Conservation (phyloP, 73 alveolate species). For the Symbiodinium natans region DNA sequence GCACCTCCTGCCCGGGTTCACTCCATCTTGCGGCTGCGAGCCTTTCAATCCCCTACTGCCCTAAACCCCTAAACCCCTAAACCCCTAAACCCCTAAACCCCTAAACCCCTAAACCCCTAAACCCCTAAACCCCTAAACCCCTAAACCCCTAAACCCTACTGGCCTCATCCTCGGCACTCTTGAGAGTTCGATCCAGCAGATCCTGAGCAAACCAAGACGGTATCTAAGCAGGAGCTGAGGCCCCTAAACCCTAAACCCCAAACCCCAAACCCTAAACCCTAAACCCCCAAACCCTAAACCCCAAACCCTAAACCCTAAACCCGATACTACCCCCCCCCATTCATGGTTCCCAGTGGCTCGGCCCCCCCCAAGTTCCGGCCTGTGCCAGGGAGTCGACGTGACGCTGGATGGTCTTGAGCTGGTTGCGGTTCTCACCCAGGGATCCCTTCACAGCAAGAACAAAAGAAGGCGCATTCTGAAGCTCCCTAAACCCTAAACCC, state of each 20-base stretch:
- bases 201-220: background rate
- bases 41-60: too few species aligned
- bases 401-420: slow-evolving; percentile 73
- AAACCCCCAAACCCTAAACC: background rate
- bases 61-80: too few species aligned
- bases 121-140: too few species aligned
- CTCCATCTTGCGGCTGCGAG: background rate
- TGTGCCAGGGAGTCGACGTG: slow-evolving; percentile 64
- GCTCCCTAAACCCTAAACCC: too few species aligned
- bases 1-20: background rate
- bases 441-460: slow-evolving; percentile 28
- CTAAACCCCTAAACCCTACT: too few species aligned
- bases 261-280: background rate
- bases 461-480: too few species aligned
- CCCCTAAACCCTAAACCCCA: background rate
- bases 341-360: background rate
- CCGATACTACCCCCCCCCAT: background rate
- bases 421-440: slow-evolving; percentile 86
- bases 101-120: too few species aligned
- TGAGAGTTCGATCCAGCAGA: slow-evolving; percentile 49
- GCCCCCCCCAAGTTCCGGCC: slow-evolving; percentile 2
- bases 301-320: background rate
- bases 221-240: background rate
- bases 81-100: too few species aligned
- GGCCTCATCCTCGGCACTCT: too few species aligned